Evolutionary conservation across 768 basidiomycete species (phyloP).

Genomic region (Coprinellus micaceus): DNA sequence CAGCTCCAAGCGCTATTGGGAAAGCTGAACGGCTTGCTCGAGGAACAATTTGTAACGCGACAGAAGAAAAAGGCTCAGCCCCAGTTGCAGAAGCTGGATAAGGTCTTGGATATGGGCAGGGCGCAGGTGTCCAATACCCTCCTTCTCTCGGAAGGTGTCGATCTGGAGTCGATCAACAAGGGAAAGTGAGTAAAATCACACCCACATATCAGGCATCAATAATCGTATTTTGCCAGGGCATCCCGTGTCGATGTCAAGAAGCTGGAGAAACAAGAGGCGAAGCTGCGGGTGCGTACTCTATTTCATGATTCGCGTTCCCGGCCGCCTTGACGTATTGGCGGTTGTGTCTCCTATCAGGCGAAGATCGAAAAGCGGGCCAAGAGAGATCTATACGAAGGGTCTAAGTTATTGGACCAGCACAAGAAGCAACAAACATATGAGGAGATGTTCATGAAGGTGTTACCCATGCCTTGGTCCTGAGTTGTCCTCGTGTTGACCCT

Average conservation of each 20-base stretch:
- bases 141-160: conserved; percentile 76
- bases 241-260: conserved; percentile 94
- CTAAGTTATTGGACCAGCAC: conserved; percentile 89
- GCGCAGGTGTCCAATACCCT: conserved; percentile 76
- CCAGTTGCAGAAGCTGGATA: conserved; percentile 73
- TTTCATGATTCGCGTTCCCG: conserved; percentile 5
- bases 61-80: conserved; percentile 58
- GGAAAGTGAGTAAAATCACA: conserved; percentile 60
- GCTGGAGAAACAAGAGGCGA: conserved; percentile 95
- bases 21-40: conserved; percentile 57
- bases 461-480: too few species aligned
- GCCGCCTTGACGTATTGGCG: not conserved
- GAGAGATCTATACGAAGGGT: conserved; percentile 91
- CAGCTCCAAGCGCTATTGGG: conserved; percentile 65
- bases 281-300: conserved; percentile 61
- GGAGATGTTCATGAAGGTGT: conserved; percentile 98
- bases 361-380: conserved; percentile 96
- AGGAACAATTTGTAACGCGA: conserved; percentile 59
- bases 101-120: conserved; percentile 87
- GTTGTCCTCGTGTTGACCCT: too few species aligned
- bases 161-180: conserved; percentile 90
- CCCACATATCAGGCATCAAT: conserved; percentile 15
- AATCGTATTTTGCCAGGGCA: conserved; percentile 40
- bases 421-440: conserved; percentile 98
- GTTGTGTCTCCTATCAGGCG: conserved; percentile 44